Conservation (phyloP, 2,329 filamentous ascomycete genomes). For the Penicillium sp. region DNA sequence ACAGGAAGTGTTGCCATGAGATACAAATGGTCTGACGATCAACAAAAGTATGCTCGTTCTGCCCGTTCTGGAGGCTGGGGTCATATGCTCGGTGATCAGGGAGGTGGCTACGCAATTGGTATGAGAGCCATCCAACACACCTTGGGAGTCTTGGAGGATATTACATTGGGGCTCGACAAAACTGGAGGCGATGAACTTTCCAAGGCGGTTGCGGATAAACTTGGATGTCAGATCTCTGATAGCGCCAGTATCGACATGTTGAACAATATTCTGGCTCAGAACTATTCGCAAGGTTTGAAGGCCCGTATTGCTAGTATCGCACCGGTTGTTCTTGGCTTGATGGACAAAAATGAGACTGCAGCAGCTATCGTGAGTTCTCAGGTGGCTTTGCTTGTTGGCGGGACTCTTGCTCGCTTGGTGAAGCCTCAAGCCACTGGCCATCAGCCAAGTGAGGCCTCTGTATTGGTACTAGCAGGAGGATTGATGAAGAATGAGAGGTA, state of each 20-base stretch:
- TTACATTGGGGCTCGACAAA: slow-evolving; percentile 11
- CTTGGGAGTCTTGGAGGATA: slow-evolving; percentile 26
- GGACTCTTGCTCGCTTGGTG: slow-evolving; percentile 11
- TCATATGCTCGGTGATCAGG: slow-evolving; percentile 39
- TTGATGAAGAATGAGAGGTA: slow-evolving; percentile 17
- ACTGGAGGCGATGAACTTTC: slow-evolving; percentile 6
- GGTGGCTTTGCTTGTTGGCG: slow-evolving; percentile 7
- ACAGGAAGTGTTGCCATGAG: slow-evolving; percentile 40
- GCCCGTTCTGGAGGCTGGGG: slow-evolving; percentile 41
- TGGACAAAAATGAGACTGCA: slow-evolving; percentile 1
- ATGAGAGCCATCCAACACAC: slow-evolving; percentile 29
- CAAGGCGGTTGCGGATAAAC: slow-evolving; percentile 9
- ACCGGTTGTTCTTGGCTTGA: slow-evolving; percentile 9
- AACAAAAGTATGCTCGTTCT: slow-evolving; percentile 18
- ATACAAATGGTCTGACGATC: slow-evolving; percentile 20
- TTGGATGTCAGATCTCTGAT: slow-evolving; percentile 3
- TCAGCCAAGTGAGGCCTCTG: slow-evolving; percentile 3
- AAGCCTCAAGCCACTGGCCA: slow-evolving; percentile 10
- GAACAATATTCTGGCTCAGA: slow-evolving; percentile 12
- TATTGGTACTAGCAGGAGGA: slow-evolving; percentile 18
- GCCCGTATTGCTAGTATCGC: slow-evolving; percentile 16
- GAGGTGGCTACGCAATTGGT: slow-evolving; percentile 37
- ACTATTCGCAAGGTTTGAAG: slow-evolving; percentile 7
- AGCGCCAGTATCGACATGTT: slow-evolving; percentile 12
- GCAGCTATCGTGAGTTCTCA: slow-evolving; percentile 11